Base-by-base conservation (phyloP, 345 rosid genomes). In the Citrus inodora region DNA sequence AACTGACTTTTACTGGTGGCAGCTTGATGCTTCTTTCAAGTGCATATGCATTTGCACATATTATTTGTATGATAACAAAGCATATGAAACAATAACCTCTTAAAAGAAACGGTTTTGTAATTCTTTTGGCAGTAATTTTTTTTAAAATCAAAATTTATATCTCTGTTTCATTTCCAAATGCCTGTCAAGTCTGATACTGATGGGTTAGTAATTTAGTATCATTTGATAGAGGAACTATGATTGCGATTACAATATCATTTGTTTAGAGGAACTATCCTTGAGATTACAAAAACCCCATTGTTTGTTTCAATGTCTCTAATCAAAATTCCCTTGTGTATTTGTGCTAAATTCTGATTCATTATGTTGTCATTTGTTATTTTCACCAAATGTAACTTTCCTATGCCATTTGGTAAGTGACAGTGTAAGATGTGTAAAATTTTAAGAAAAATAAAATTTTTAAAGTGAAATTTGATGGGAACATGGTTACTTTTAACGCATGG, bases 61-160 rank as follows among this genome's bases (percentile, higher is more conserved):
- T n/a, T 84, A 84, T 87, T 40, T 87, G 83, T 84, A 81, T 19
- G 76, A 80, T 79, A 75, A 67, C 35, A 60, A 48, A 78, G 79
- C 83, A 81, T 62, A 77, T 73, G 25, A 65, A 67, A 64, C 76
- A 77, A 68, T 70, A 68, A 59, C 65, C 27, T 70, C 40, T 32
- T 37, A 63, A 76, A 63, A 78, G 30, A 58, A 19, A 28, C 59
- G 61, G 75, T 80, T 80, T 78, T 73, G 86, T 79, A 62, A 74
- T 75, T 82, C 80, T 67, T 79, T 67, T 33, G 62, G 65, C 74
- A 51, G 70, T 73, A 74, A 78, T 61, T 58, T 37, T 79, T 37
- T 59, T 30, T n/a, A 65, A 28, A 46, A 19, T 64, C 42, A 14
- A 62, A 78, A 65, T 51, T 8, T 17, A 21, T 51, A 30, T 30